Base-by-base conservation (phyloP, 306 rosid genomes). In the Cajanus cajan region DNA sequence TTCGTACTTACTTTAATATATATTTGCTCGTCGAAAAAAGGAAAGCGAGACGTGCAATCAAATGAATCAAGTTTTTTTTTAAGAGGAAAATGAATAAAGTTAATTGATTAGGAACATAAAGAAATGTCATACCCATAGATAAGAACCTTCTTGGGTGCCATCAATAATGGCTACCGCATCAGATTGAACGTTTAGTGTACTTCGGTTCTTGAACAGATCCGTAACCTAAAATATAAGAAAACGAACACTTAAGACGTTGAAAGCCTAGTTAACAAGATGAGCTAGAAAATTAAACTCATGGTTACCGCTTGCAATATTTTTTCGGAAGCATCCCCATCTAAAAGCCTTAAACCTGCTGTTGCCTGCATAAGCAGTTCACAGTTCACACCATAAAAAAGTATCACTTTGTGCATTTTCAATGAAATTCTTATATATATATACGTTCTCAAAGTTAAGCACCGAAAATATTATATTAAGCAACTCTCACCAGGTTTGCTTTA, bases 121-220 rank as follows among this genome's bases (percentile, higher is more conserved):
- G 2, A 31, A 31, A 61, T 13, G 12, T 6, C 67, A 14, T 61
- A 62, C 43, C 68, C 68, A 92, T 77, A 86, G 87, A 67, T 76
- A 92, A 44, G 97, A 82, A 4, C 95, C 97, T 79, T 90, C 97
- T 80, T 87, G 88, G 72, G 87, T 84, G 80, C 95, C 97, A 80
- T 41, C 87, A 87, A 41, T 85, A 79, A 92, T 87, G 12, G 89
- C 10, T 21, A 92, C 95, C 0, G 87, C 84, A 68, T 80, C 79
- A 1, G 83, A 5, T 44, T 76, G 74, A 14, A 76, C 77, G 57
- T 67, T 87, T 39, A 92, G 84, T 31, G 65, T 45, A 83, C 91
- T 87, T 47, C 68, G 81, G 6, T 82, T 81, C 62, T 81, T 80
- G 75, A 90, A 62, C 54, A 87, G 80, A 57, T 90, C 88, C 87